phyloP scores from a whole-genome alignment of 148 eudicot genomes.

The Pouteria glomerata region DNA sequence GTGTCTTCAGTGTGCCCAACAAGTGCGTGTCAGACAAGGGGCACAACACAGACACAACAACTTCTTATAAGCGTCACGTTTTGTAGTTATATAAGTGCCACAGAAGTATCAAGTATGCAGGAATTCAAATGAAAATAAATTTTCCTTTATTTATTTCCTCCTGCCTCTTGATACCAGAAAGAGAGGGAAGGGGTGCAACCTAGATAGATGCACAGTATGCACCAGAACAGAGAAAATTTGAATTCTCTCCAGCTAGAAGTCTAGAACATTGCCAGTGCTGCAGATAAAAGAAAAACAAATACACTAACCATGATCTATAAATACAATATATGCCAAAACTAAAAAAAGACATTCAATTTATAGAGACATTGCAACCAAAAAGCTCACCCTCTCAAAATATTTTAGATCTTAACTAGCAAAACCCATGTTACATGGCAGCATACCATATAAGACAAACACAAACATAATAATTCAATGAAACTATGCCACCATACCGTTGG shows the following conservation, averaged over 20 bases:
- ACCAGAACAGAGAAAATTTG: not conserved
- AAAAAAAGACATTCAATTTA: too few relatives aligned
- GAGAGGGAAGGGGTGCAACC: not conserved
- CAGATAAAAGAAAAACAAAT: not conserved
- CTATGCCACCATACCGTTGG: conserved; percentile 49
- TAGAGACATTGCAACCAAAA: not conserved
- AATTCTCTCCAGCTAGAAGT: not conserved
- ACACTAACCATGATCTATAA: not conserved
- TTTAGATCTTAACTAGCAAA: not conserved
- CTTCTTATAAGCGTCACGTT: not conserved
- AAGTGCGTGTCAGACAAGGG: not conserved
- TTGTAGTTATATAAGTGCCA: not conserved
- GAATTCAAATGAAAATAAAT: not conserved
- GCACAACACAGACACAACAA: not conserved
- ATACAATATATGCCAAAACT: not conserved
- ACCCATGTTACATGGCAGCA: not conserved
- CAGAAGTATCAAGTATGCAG: not conserved
- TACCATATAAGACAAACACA: not conserved
- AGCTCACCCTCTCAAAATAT: not conserved
- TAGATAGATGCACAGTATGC: not conserved
- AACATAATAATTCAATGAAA: not conserved
- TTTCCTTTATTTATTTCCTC: not conserved
- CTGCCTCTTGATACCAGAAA: not conserved
- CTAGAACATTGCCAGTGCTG: not conserved
- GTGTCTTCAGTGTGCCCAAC: too few relatives aligned